A percentile compares a stretch with the other conserved stretches of the same genome.
Conservation (phyloP, 2,329 filamentous ascomycete genomes). For the Eurotiales sp. region DNA sequence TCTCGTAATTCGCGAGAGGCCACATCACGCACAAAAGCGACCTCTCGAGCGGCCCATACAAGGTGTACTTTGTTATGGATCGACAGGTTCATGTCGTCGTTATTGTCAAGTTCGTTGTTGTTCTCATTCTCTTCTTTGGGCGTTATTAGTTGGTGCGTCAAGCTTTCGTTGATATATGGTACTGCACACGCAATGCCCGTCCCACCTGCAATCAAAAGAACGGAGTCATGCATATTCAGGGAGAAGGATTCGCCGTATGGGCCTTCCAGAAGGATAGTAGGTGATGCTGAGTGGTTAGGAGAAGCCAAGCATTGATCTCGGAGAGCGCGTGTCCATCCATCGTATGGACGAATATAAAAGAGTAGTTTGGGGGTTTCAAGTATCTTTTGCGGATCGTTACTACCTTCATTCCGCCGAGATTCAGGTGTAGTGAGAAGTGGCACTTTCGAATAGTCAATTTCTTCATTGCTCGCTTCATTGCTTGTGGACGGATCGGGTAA, state of each 20-base stretch:
- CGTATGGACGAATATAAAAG: constrained; percentile 50
- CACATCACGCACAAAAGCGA: constrained; percentile 28
- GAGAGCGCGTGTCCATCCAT: constrained; percentile 50
- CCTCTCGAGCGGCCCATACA: constrained; percentile 33
- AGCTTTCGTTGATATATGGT: constrained; percentile 39
- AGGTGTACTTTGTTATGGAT: constrained; percentile 28
- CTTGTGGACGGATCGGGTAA: neutral
- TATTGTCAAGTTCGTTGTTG: neutral
- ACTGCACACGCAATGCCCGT: constrained; percentile 41
- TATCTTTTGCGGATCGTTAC: neutral
- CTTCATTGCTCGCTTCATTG: neutral
- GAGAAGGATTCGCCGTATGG: constrained; percentile 46
- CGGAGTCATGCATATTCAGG: constrained; percentile 47
- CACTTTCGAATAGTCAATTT: neutral
- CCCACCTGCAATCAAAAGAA: constrained; percentile 46
- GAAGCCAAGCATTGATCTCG: constrained; percentile 31
- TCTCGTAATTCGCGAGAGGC: constrained; percentile 24
- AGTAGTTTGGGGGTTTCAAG: constrained; percentile 31
- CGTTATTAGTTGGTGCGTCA: constrained; percentile 17
- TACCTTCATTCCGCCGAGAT: neutral
- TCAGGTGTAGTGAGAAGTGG: neutral
- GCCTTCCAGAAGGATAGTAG: constrained; percentile 47
- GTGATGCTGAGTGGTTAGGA: constrained; percentile 21
- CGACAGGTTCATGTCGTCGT: constrained; percentile 14
- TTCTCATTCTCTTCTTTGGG: neutral